Conservation (phyloP, 2,329 filamentous ascomycete genomes). For the Leptosphaerulina australis region DNA sequence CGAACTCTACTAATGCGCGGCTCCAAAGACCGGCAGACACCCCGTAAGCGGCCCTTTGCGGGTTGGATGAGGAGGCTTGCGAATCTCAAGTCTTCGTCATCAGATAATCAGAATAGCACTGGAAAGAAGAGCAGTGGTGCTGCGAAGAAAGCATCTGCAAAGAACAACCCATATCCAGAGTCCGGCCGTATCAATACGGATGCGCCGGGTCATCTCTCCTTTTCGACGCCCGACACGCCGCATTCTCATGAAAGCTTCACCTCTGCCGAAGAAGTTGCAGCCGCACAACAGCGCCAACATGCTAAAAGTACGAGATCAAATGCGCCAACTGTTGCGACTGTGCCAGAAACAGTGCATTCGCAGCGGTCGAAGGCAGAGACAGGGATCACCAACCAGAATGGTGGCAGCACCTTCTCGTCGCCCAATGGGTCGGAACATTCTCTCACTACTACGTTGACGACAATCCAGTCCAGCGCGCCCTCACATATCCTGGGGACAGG, state of each 20-base stretch:
- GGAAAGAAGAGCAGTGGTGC: constrained; percentile 49
- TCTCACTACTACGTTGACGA: constrained; percentile 82
- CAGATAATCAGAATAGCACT: constrained; percentile 54
- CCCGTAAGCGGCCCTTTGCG: constrained; percentile 82
- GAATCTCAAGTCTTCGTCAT: constrained; percentile 80
- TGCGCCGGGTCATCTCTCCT: constrained; percentile 53
- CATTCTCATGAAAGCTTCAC: constrained; percentile 57
- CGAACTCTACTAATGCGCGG: constrained; percentile 29
- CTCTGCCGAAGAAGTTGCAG: constrained; percentile 62
- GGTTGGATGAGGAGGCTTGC: constrained; percentile 94
- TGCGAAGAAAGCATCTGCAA: constrained; percentile 67
- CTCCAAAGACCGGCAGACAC: constrained; percentile 61
- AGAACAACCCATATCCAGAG: constrained; percentile 91
- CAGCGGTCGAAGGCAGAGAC: constrained; percentile 84
- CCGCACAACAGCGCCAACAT: constrained; percentile 59
- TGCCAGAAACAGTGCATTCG: constrained; percentile 75
- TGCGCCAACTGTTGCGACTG: constrained; percentile 82
- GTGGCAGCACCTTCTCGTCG: constrained; percentile 81
- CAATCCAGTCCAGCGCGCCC: constrained; percentile 76
- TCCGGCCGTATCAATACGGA: constrained; percentile 67
- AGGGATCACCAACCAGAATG: constrained; percentile 63
- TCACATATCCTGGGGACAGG: constrained; percentile 34
- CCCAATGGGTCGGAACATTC: constrained; percentile 81
- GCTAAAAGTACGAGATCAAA: constrained; percentile 72
- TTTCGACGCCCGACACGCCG: constrained; percentile 55